Base-by-base conservation (phyloP, 2,329 filamentous ascomycete species). In the Cercospora sesami region DNA sequence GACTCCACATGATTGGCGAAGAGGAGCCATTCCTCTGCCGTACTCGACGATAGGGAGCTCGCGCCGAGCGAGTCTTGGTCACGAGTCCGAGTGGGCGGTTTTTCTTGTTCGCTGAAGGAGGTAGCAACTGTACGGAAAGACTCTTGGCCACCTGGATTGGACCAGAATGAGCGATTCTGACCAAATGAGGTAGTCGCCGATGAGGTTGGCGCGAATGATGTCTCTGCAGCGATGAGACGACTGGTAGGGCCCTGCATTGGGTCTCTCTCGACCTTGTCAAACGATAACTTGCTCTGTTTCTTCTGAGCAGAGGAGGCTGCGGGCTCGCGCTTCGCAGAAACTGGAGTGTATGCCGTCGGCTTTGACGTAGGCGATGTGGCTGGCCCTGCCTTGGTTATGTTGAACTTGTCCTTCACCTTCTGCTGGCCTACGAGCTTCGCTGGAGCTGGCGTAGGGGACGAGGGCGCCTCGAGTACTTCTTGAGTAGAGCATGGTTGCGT, bases 81-180 rank as follows among this genome's bases (percentile, higher is more conserved):
- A 16, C 55, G 42, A 16, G 5, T 57, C 6, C 33, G 31, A 12
- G 30, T 5, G 6, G 63, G 21, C 12, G 69, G 60, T 42, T 28
- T 33, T 23, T 10, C 26, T 26, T 66, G 63, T 8, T 66, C 63
- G 21, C 65, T 68, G 16, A 72, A 70, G 2, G 70, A 72, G 0
- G 70, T 72, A 2, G 60, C 62, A 21, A 65, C 67, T 21, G 72
- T 73, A 1, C 68, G 55, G 3, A 26, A 48, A 7, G 63, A 65
- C 6, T 51, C 51, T 16, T 61, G 60, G 8, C 68, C 69, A n/a
- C 26, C 66, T 16, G 48, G 60, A 42, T 42, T 57, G 10, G 69
- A 68, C 59, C 60, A 65, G 30, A 70, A 69, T 5, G 66, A 66
- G 8, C 7, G 30, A n/a, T 21, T 60, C 28, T 66, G 62, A 10